Evolutionary conservation across 2,329 filamentous ascomycete species (phyloP).

Genomic region (Phyllachora maydis): DNA sequence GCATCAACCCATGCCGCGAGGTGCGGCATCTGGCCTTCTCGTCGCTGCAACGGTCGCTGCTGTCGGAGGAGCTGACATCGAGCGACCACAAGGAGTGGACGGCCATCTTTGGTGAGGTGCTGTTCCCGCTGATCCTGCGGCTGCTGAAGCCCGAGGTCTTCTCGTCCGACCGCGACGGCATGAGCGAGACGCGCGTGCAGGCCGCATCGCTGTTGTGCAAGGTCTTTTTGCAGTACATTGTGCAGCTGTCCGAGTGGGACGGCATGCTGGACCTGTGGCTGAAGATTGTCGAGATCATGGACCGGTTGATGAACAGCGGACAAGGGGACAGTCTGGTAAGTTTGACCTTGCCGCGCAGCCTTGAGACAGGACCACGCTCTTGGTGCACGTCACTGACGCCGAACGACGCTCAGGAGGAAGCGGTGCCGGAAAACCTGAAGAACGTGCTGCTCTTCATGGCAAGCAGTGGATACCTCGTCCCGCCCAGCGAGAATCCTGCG

Average conservation of each 20-base stretch:
- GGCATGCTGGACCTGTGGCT: constrained; percentile 86
- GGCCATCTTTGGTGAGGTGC: constrained; percentile 79
- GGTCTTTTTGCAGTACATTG: constrained; percentile 86
- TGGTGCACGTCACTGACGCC: too few species aligned
- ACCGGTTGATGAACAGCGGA: constrained; percentile 87
- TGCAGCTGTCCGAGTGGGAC: constrained; percentile 65
- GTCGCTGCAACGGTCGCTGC: constrained; percentile 64
- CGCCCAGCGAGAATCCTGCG: constrained; percentile 35
- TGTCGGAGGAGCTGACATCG: constrained; percentile 70
- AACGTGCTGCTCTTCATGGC: constrained; percentile 94
- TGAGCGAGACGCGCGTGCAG: constrained; percentile 89
- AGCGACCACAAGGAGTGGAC: constrained; percentile 81
- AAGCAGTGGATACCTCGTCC: constrained; percentile 64
- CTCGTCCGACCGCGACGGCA: constrained; percentile 72
- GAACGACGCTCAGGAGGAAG: constrained; percentile 62
- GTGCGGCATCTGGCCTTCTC: constrained; percentile 78
- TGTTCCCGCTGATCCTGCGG: constrained; percentile 76
- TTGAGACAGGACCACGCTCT: too few species aligned
- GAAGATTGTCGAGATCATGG: constrained; percentile 82
- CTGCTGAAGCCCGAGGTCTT: constrained; percentile 90
- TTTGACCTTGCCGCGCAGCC: too few species aligned
- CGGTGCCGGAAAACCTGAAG: constrained; percentile 85
- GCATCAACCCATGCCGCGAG: constrained; percentile 83
- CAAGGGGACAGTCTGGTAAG: constrained; percentile 74
- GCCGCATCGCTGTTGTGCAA: constrained; percentile 83